Evolutionary conservation across 306 rosid species (phyloP).

Genomic region (Vigna reflexopilosa): DNA sequence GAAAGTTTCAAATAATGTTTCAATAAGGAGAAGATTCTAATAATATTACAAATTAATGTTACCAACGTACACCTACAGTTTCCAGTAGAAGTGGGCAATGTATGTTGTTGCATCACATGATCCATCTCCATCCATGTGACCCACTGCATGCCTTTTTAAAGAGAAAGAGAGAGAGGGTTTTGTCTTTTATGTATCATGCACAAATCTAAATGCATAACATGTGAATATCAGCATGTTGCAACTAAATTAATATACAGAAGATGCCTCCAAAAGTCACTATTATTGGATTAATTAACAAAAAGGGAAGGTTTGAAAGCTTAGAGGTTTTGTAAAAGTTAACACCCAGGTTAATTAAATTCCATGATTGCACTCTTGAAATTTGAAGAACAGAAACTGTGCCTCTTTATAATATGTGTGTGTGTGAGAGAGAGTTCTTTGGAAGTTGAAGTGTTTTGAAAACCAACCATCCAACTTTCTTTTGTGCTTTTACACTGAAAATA

Average conservation of each 20-base stretch:
- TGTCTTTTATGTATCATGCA: constrained; percentile 57
- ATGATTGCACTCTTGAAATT: constrained; percentile 27
- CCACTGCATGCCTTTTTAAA: constrained; percentile 50
- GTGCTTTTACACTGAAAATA: not conserved
- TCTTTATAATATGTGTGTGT: no score
- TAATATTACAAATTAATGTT: constrained; percentile 53
- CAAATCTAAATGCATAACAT: constrained; percentile 67
- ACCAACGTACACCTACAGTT: constrained; percentile 46
- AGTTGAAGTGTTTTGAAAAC: not conserved
- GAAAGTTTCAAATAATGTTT: constrained; percentile 50
- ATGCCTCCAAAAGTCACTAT: constrained; percentile 41
- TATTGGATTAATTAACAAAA: constrained; percentile 43
- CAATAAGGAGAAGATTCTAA: constrained; percentile 54
- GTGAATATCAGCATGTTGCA: constrained; percentile 51
- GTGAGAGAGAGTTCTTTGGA: not conserved
- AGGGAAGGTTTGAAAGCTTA: constrained; percentile 42
- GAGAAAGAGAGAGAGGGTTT: constrained; percentile 43
- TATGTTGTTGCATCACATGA: constrained; percentile 61
- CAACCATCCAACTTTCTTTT: not conserved
- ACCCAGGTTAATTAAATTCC: constrained; percentile 24
- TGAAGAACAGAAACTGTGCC: constrained; percentile 20
- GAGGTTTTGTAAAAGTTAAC: constrained; percentile 15
- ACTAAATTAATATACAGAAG: constrained; percentile 33
- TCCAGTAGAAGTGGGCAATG: constrained; percentile 42
- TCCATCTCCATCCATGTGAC: constrained; percentile 67